Percentiles rank a stretch among this genome's conserved stretches.
Conservation (phyloP, 2,329 filamentous ascomycete species). For the Rhinocladiella mackenziei region DNA sequence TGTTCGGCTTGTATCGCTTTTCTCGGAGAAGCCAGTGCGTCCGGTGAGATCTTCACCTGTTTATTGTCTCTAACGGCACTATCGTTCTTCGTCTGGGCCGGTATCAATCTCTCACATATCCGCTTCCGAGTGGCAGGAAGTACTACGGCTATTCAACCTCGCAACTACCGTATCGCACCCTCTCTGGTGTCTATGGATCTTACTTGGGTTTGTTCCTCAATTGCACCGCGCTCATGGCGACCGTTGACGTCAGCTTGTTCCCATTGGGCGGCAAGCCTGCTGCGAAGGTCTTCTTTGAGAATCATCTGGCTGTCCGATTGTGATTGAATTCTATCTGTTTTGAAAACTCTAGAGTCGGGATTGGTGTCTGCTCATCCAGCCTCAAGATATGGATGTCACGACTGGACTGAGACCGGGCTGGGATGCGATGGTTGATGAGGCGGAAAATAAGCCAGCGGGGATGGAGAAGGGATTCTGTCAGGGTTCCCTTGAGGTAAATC, state of each 20-base stretch:
- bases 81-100: conserved; percentile 65
- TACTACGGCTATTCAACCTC: conserved; percentile 63
- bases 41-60: conserved; percentile 65
- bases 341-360: conserved; percentile 35
- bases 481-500: no score
- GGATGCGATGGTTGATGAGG: not conserved
- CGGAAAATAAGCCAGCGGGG: not conserved
- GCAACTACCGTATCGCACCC: conserved; percentile 76
- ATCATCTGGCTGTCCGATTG: conserved; percentile 46
- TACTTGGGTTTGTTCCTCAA: conserved; percentile 78
- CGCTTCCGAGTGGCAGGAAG: conserved; percentile 82
- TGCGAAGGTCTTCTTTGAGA: conserved; percentile 44
- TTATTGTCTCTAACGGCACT: conserved; percentile 72
- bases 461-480: not conserved
- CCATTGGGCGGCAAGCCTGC: conserved; percentile 55
- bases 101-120: conserved; percentile 59
- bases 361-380: conserved; percentile 11
- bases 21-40: conserved; percentile 58
- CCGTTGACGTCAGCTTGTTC: conserved; percentile 83
- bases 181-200: conserved; percentile 73
- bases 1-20: conserved; percentile 70
- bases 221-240: conserved; percentile 67
- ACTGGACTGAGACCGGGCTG: conserved; percentile 12
- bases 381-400: conserved; percentile 18
- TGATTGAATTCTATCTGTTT: conserved; percentile 39